Evolutionary conservation across 2,329 filamentous ascomycete species (phyloP).

Genomic region (Neodidymelliopsis sp.): DNA sequence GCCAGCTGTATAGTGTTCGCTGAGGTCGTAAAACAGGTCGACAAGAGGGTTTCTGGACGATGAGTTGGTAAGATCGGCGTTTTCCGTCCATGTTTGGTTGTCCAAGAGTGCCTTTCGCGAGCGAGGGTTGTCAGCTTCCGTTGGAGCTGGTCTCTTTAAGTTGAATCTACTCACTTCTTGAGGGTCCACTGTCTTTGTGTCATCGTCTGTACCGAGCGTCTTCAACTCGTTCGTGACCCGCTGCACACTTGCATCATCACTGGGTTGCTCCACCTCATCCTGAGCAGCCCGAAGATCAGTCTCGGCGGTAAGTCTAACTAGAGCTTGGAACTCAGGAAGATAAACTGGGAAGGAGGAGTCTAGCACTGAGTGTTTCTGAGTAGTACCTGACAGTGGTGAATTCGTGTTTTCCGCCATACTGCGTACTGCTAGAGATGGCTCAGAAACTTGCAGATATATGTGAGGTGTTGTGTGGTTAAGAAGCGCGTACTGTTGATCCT

Average conservation of each 20-base stretch:
- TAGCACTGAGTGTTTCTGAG: not conserved
- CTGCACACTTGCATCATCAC: not conserved
- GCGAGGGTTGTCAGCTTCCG: constrained; percentile 16
- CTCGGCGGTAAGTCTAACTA: not conserved
- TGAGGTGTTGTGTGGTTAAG: no score
- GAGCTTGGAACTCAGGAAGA: not conserved
- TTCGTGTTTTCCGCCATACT: not conserved
- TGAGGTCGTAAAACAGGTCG: constrained; percentile 64
- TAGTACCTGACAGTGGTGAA: not conserved
- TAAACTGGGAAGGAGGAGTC: not conserved
- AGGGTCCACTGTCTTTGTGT: not conserved
- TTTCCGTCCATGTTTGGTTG: constrained; percentile 62
- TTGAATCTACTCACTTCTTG: not conserved
- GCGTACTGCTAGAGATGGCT: not conserved
- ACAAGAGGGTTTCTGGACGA: constrained; percentile 58
- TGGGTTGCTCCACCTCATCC: not conserved
- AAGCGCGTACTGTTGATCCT: no score
- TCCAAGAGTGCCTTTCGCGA: constrained; percentile 35
- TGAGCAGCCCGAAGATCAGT: not conserved
- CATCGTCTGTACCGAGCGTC: not conserved
- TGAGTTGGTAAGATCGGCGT: constrained; percentile 58
- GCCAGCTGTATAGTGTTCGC: constrained; percentile 49
- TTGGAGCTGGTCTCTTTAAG: constrained; percentile 15
- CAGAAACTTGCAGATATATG: no score
- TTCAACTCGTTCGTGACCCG: not conserved